Evolutionary conservation across 225 moss, liverwort and hornwort genomes (phyloP).

Genomic region (Neckera pumila): DNA sequence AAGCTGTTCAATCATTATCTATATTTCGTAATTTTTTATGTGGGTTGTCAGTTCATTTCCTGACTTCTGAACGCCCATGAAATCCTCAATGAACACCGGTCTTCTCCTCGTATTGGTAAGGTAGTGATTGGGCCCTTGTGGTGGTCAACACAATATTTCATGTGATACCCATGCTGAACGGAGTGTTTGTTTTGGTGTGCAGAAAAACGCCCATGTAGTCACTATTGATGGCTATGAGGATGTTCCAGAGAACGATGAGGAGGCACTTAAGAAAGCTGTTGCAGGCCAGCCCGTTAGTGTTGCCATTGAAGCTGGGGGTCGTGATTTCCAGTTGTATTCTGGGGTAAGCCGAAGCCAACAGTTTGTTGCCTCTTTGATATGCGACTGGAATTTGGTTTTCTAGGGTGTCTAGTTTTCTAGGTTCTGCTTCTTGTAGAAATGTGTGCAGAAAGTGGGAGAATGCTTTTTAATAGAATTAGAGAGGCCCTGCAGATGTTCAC

Average conservation of each 20-base stretch:
- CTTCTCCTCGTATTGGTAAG: background rate
- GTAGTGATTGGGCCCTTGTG: background rate
- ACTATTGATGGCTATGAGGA: constrained; percentile 28
- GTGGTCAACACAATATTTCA: background rate
- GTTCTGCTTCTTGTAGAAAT: background rate
- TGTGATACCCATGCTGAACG: background rate
- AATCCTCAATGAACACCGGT: too few species aligned
- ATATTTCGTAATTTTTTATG: background rate
- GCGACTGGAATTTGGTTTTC: background rate
- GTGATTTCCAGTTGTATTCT: constrained; percentile 31
- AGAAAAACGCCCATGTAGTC: constrained; percentile 36
- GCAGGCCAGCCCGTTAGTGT: constrained; percentile 38
- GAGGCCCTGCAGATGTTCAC: background rate
- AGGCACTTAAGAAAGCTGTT: constrained; percentile 11
- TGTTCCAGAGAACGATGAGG: constrained; percentile 23
- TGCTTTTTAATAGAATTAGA: background rate
- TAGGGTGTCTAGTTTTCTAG: background rate
- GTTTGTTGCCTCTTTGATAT: background rate
- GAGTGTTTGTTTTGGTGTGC: background rate
- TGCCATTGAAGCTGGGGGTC: constrained; percentile 75
- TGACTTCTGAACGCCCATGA: background rate
- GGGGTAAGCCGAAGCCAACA: background rate
- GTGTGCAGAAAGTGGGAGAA: background rate
- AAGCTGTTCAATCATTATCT: background rate
- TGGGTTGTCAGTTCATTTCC: background rate